A percentile compares a stretch with the other conserved stretches of the same genome.
phyloP scores from a whole-genome alignment of 2,329 filamentous ascomycete genomes.

The Xylaria polymorpha region DNA sequence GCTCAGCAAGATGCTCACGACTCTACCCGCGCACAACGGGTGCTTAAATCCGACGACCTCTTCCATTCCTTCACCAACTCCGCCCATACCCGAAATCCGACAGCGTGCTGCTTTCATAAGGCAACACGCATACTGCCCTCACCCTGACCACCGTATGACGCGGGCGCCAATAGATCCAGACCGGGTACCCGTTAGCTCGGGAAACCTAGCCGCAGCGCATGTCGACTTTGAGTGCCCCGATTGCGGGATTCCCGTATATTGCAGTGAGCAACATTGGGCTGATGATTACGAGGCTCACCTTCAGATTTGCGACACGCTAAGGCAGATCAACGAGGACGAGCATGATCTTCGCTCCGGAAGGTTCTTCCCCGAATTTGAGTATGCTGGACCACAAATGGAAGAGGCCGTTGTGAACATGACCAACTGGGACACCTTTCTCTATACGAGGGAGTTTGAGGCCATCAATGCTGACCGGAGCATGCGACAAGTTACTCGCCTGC shows the following conservation, averaged over 20 bases:
- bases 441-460: conserved; percentile 89
- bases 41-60: conserved; percentile 79
- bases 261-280: conserved; percentile 93
- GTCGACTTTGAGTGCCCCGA: conserved; percentile 96
- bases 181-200: conserved; percentile 65
- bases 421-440: conserved; percentile 98
- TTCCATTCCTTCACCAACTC: conserved; percentile 94
- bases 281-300: conserved; percentile 94
- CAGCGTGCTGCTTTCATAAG: conserved; percentile 90
- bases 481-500: conserved; percentile 89
- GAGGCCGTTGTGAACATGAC: conserved; percentile 96
- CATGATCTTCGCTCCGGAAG: conserved; percentile 92
- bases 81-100: conserved; percentile 88
- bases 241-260: conserved; percentile 93
- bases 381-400: conserved; percentile 88
- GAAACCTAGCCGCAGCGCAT: conserved; percentile 76
- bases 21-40: conserved; percentile 38
- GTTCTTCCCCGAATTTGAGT: conserved; percentile 93
- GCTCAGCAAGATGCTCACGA: conserved; percentile 36
- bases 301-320: conserved; percentile 89
- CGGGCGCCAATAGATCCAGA: conserved; percentile 74
- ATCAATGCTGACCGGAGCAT: conserved; percentile 91
- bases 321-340: conserved; percentile 97
- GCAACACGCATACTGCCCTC: conserved; percentile 92
- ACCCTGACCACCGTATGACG: conserved; percentile 85